These are phyloP conservation scores for Panicum virgatum DNA, from an alignment of 202 grass and related monocot species.

Conservation along the genomic window DNA sequence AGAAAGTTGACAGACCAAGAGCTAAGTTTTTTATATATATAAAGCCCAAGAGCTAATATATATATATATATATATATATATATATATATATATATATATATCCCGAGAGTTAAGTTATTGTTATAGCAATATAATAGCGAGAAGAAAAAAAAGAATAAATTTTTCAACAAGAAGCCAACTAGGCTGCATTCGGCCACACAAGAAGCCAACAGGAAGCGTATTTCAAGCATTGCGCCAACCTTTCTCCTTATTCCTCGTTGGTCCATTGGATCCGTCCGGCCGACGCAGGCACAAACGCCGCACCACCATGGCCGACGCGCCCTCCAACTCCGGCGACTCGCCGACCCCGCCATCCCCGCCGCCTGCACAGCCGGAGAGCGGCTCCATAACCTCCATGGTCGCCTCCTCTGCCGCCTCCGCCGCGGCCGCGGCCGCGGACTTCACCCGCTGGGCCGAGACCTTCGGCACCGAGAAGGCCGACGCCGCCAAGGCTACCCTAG, in stretches of 20 bases:
- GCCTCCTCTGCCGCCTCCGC: slow-evolving; percentile 45
- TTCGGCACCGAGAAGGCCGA: slow-evolving; percentile 47
- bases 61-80: too few relatives aligned
- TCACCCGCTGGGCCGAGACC: slow-evolving; percentile 51
- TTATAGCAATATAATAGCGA: too few relatives aligned
- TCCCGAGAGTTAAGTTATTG: too few relatives aligned
- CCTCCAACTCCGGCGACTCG: slow-evolving; percentile 39
- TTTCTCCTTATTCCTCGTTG: neutral
- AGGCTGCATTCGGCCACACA: too few relatives aligned
- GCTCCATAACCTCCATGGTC: slow-evolving; percentile 55
- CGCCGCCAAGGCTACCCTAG: slow-evolving; percentile 39
- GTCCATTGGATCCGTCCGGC: slow-evolving; percentile 27
- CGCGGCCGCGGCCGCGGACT: slow-evolving; percentile 33
- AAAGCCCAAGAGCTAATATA: too few relatives aligned
- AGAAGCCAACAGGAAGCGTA: neutral
- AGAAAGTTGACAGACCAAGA: neutral
- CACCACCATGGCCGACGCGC: slow-evolving; percentile 42
- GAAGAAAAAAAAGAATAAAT: too few relatives aligned
- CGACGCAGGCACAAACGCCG: neutral
- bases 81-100: too few relatives aligned
- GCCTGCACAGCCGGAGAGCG: slow-evolving; percentile 4
- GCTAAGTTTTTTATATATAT: too few relatives aligned
- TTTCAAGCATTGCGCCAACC: neutral
- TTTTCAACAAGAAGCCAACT: too few relatives aligned
- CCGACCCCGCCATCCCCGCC: slow-evolving; percentile 18